Conservation (phyloP, 345 rosid species). For the Syzygium aromaticum region DNA sequence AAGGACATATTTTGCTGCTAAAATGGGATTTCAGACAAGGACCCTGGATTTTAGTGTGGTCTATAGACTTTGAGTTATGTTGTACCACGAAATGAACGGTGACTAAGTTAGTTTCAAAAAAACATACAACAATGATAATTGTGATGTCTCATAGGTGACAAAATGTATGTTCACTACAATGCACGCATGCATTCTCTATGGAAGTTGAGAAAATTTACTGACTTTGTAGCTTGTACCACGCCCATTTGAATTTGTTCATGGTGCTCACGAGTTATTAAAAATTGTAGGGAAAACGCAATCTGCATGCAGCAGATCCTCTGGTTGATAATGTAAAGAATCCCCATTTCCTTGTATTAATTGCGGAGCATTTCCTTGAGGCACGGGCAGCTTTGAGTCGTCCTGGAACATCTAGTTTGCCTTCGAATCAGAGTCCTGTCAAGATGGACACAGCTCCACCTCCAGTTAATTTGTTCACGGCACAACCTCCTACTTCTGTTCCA, state of each 20-base stretch:
- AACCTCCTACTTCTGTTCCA: slow-evolving; percentile 48
- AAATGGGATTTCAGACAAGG: not conserved
- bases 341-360: slow-evolving; percentile 74
- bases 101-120: not conserved
- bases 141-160: not conserved
- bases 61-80: not conserved
- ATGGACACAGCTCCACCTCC: slow-evolving; percentile 69
- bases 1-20: not conserved
- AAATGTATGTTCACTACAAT: not conserved
- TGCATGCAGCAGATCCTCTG: slow-evolving; percentile 55
- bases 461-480: slow-evolving; percentile 55
- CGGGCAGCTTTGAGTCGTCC: slow-evolving; percentile 74
- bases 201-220: not conserved
- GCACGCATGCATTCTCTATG: not conserved
- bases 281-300: slow-evolving; percentile 70
- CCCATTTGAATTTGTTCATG: slow-evolving; percentile 4
- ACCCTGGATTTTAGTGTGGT: not conserved
- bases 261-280: slow-evolving; percentile 13
- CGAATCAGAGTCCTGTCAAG: slow-evolving; percentile 73
- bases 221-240: not conserved
- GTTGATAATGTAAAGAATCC: slow-evolving; percentile 61
- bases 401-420: slow-evolving; percentile 51
- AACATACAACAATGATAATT: not conserved
- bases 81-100: not conserved
- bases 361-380: slow-evolving; percentile 90